phyloP scores from a whole-genome alignment of 352 stramenopile species.

The Pythium phragmitis region DNA sequence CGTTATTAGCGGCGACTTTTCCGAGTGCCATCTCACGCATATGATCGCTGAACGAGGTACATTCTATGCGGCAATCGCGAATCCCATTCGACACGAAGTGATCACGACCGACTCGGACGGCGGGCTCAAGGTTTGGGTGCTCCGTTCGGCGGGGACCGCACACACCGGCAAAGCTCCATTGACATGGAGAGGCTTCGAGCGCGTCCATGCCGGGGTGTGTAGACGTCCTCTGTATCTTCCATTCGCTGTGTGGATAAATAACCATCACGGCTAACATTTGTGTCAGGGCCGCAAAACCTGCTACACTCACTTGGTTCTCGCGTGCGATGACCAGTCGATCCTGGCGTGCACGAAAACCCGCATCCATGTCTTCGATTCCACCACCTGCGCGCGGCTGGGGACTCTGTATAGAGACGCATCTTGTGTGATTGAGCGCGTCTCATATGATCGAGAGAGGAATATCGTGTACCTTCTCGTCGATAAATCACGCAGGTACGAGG shows the following conservation, averaged over 20 bases:
- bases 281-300: conserved; percentile 19
- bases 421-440: background rate
- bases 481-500: conserved; percentile 15
- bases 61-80: conserved; percentile 38
- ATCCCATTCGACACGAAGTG: conserved; percentile 42
- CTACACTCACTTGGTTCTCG: conserved; percentile 15
- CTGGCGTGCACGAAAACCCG: conserved; percentile 20
- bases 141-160: conserved; percentile 28
- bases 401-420: conserved; percentile 18
- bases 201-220: conserved; percentile 40
- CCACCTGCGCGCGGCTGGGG: conserved; percentile 18
- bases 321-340: conserved; percentile 15
- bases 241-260: too few species aligned
- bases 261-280: background rate
- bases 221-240: background rate
- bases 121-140: conserved; percentile 52
- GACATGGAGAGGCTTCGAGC: conserved; percentile 44
- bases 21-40: conserved; percentile 36
- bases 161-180: background rate
- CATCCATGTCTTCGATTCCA: conserved; percentile 25
- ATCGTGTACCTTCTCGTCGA: conserved; percentile 4
- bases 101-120: conserved; percentile 52
- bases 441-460: conserved; percentile 12
- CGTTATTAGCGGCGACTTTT: conserved; percentile 36
- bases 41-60: conserved; percentile 29